Conservation (phyloP, 2,329 filamentous ascomycete species). For the Colletotrichum sp. region DNA sequence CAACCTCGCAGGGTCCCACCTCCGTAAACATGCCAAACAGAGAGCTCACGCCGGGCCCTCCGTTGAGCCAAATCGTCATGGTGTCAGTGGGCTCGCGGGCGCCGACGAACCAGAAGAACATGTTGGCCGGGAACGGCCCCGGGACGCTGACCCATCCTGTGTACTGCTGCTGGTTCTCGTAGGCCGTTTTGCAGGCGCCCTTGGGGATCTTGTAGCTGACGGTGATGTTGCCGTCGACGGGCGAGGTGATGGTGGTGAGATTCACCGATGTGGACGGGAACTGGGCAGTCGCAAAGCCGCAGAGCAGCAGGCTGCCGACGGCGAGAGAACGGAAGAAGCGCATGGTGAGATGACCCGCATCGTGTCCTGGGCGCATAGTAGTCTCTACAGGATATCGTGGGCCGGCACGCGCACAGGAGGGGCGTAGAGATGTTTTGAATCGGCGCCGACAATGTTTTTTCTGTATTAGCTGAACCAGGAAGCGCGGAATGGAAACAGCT, state of each 20-base stretch:
- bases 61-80: slow-evolving; percentile 69
- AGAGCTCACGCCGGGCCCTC: slow-evolving; percentile 69
- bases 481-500: not conserved
- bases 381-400: not conserved
- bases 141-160: slow-evolving; percentile 72
- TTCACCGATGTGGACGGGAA: slow-evolving; percentile 31
- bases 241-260: slow-evolving; percentile 64
- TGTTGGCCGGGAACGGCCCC: slow-evolving; percentile 55
- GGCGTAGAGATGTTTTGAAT: not conserved
- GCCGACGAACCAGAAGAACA: slow-evolving; percentile 58
- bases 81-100: slow-evolving; percentile 46
- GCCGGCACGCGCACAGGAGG: not conserved
- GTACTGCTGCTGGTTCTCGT: slow-evolving; percentile 70
- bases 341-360: slow-evolving; percentile 20
- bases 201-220: slow-evolving; percentile 69
- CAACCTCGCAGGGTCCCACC: slow-evolving; percentile 58
- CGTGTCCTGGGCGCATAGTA: slow-evolving; percentile 17
- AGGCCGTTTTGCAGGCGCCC: slow-evolving; percentile 69
- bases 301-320: slow-evolving; percentile 5
- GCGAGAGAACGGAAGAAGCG: slow-evolving; percentile 8
- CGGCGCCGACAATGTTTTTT: not conserved
- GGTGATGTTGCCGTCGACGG: slow-evolving; percentile 66
- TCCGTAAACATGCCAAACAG: slow-evolving; percentile 69
- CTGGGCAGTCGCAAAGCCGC: slow-evolving; percentile 8
- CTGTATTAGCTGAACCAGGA: not conserved